These are phyloP conservation scores for Rhizopogon vesiculosus DNA, from an alignment of 768 basidiomycete genomes.

Conservation along the genomic window DNA sequence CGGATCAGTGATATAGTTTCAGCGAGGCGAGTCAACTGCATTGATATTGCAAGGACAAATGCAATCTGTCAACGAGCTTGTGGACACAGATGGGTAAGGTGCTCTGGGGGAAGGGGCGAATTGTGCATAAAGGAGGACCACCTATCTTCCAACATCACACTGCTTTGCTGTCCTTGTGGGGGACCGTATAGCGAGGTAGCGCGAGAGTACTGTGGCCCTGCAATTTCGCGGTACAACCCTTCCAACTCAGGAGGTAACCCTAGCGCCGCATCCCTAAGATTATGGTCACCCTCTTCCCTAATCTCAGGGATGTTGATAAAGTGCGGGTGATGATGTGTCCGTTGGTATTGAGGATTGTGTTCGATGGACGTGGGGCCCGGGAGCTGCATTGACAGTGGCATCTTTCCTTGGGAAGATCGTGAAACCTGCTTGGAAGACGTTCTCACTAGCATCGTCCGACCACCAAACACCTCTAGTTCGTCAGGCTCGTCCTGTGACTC, in stretches of 20 bases:
- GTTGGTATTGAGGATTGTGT: constrained; percentile 3
- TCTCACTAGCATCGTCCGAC: constrained; percentile 25
- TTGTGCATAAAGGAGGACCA: constrained; percentile 38
- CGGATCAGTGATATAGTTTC: not conserved
- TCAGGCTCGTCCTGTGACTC: constrained; percentile 12
- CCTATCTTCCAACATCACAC: constrained; percentile 30
- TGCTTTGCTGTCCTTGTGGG: constrained; percentile 10
- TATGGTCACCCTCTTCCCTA: not conserved
- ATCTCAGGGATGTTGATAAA: not conserved
- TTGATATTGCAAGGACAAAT: too few relatives aligned
- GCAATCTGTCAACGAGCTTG: not conserved
- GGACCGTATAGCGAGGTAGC: not conserved
- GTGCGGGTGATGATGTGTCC: not conserved
- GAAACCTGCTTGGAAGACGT: not conserved
- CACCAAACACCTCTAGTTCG: constrained; percentile 29
- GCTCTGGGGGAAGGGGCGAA: constrained; percentile 2
- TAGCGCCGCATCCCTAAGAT: not conserved
- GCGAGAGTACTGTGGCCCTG: constrained; percentile 6
- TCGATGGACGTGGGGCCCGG: not conserved
- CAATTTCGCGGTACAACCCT: constrained; percentile 32
- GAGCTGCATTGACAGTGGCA: not conserved
- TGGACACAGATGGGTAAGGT: not conserved
- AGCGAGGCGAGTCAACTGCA: not conserved
- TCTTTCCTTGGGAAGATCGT: not conserved
- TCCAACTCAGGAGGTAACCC: constrained; percentile 25